A percentile compares a stretch with the other conserved stretches of the same genome.
Conservation (phyloP, 2,329 filamentous ascomycete genomes). For the Podosphaera aphanis region DNA sequence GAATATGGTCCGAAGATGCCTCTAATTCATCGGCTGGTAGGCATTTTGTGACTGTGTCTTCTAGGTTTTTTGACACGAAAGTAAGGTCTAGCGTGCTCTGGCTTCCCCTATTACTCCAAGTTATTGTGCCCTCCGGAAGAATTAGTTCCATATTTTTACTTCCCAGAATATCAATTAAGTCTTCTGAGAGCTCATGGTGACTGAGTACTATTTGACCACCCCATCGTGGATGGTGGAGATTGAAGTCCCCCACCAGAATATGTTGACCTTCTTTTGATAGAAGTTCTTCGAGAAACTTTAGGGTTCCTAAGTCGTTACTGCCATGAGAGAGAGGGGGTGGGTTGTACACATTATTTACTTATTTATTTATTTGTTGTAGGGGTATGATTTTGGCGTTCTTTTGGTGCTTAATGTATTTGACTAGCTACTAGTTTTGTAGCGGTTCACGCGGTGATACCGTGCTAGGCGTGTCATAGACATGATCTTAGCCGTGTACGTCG, state of each 20-base stretch:
- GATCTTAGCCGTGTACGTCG: not conserved
- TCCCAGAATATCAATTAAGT: constrained; percentile 1
- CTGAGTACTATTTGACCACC: not conserved
- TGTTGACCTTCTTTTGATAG: not conserved
- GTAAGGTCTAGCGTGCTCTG: not conserved
- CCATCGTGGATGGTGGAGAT: not conserved
- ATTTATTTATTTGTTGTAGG: no score
- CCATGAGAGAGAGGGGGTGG: not conserved
- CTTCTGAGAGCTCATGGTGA: not conserved
- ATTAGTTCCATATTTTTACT: not conserved
- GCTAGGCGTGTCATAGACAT: no score
- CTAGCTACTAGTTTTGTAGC: no score
- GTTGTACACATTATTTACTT: not conserved
- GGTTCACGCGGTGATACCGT: no score
- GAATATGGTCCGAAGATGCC: no score
- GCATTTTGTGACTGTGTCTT: not conserved
- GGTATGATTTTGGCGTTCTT: no score
- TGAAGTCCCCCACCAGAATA: constrained; percentile 1
- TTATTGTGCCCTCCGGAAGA: no score
- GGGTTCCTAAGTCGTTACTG: not conserved
- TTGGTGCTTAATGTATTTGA: no score
- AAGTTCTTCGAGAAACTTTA: not conserved
- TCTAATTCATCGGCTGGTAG: no score
- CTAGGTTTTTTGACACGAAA: not conserved
- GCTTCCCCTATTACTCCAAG: no score